Evolutionary conservation across 139 green algal genomes (phyloP).

Genomic region (Picochlorum sp.): DNA sequence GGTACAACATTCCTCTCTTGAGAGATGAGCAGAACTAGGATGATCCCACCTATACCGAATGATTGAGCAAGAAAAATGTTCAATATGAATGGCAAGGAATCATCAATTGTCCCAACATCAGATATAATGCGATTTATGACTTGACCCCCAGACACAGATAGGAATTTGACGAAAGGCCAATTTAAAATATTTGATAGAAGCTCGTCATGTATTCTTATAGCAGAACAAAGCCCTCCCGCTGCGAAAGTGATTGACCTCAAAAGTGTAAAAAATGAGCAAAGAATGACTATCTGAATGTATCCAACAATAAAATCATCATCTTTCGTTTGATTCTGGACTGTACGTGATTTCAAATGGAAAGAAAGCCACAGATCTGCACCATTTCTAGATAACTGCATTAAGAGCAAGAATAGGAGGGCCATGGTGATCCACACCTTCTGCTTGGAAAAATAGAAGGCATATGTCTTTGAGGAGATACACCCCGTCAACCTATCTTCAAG

Average conservation of each 20-base stretch:
- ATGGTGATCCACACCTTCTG: background rate
- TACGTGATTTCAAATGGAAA: slow-evolving; percentile 26
- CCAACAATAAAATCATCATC: background rate
- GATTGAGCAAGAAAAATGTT: slow-evolving; percentile 84
- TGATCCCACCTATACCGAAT: slow-evolving; percentile 50
- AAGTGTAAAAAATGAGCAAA: slow-evolving; percentile 47
- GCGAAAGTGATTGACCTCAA: slow-evolving; percentile 75
- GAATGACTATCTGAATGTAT: slow-evolving; percentile 12
- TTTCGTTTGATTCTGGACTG: slow-evolving; percentile 26
- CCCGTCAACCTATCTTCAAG: background rate
- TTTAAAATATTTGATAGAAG: slow-evolving; percentile 50
- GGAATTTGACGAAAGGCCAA: slow-evolving; percentile 46
- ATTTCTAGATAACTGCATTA: slow-evolving; percentile 74
- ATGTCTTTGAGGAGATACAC: background rate
- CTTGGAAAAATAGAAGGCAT: background rate
- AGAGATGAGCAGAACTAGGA: slow-evolving; percentile 50
- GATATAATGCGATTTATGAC: slow-evolving; percentile 81
- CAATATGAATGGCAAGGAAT: slow-evolving; percentile 80
- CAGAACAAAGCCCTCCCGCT: slow-evolving; percentile 57
- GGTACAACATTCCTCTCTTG: slow-evolving; percentile 31
- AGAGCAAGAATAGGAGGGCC: background rate
- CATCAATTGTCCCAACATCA: slow-evolving; percentile 67
- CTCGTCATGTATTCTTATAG: slow-evolving; percentile 38
- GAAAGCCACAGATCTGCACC: slow-evolving; percentile 65
- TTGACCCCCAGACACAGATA: slow-evolving; percentile 38